Base-by-base conservation (phyloP, 2,329 filamentous ascomycete genomes). In the Colletotrichum filicis region DNA sequence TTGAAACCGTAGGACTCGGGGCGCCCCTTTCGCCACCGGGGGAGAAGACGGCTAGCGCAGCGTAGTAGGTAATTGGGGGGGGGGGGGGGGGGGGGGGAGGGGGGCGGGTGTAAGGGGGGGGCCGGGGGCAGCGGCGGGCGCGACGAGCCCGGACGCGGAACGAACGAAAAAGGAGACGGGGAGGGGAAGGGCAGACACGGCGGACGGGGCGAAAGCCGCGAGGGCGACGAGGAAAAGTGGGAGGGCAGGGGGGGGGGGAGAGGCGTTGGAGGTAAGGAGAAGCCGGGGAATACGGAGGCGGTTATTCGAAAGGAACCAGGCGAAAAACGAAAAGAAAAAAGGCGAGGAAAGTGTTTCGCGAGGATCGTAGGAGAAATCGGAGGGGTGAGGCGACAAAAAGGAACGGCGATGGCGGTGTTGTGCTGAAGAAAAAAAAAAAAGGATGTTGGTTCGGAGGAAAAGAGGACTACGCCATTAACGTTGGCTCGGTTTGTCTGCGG, bases 21-120 rank as follows among this genome's bases (percentile, higher is more conserved):
- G 11, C 8, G 62, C 11, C 62, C 70, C 61, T 70, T 74, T 74
- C 62, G 73, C 73, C 73, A 74, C 71, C 30, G 32, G 52, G 67
- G 66, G 69, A 71, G 59, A 71, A 75, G 66, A 26, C 46, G 61
- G 62, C 63, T 65, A 58, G 49, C 53, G 71, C 46, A 55, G 46
- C 9, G 55, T 46, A 32, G 61, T 70, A 69, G 66, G 73, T 63
- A 64, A 68, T 66, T 46, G 37, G 42, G 42, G 42, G 42, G 42
- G 42, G 42, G 42, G 42, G 42, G 42, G 42, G 42, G 42, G 42
- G 42, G 42, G 42, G 42, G 42, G 22, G 22, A 1, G 22, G 22
- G 22, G 22, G 22, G n/a, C n/a, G n/a, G n/a, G n/a, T n/a, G n/a
- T n/a, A n/a, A n/a, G n/a, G n/a, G n/a, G n/a, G n/a, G n/a, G n/a